These are phyloP conservation scores for Fusarium clavum DNA, from an alignment of 2,329 filamentous ascomycete genomes.

Conservation along the genomic window DNA sequence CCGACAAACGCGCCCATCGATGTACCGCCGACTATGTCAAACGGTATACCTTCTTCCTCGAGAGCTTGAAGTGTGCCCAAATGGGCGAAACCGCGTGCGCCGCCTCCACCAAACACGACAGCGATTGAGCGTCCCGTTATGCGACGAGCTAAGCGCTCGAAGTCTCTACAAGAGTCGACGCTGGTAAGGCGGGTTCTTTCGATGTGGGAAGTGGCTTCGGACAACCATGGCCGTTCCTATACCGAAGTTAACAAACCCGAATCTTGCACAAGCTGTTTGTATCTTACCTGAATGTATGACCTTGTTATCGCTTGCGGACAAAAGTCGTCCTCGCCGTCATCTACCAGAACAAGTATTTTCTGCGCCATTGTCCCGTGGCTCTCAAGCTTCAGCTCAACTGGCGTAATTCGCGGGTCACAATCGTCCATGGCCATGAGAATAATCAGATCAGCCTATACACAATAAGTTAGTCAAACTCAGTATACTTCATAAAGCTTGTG, in stretches of 20 bases:
- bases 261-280: too few relatives aligned
- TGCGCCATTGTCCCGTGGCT: background rate
- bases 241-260: fast-evolving
- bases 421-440: background rate
- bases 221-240: background rate
- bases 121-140: background rate
- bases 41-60: background rate
- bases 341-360: background rate
- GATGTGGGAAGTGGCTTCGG: background rate
- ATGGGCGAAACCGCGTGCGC: background rate
- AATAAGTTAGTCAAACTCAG: too few relatives aligned
- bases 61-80: background rate
- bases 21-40: background rate
- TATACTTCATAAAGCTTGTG: too few relatives aligned
- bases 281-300: background rate
- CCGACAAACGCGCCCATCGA: background rate
- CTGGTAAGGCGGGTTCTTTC: background rate
- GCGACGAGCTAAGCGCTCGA: background rate
- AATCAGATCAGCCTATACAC: background rate
- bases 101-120: background rate
- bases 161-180: background rate
- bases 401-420: background rate
- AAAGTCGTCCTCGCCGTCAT: background rate
- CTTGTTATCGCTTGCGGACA: background rate
- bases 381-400: background rate